Evolutionary conservation across 768 basidiomycete genomes (phyloP).

Genomic region (Filobasidium wieringae): DNA sequence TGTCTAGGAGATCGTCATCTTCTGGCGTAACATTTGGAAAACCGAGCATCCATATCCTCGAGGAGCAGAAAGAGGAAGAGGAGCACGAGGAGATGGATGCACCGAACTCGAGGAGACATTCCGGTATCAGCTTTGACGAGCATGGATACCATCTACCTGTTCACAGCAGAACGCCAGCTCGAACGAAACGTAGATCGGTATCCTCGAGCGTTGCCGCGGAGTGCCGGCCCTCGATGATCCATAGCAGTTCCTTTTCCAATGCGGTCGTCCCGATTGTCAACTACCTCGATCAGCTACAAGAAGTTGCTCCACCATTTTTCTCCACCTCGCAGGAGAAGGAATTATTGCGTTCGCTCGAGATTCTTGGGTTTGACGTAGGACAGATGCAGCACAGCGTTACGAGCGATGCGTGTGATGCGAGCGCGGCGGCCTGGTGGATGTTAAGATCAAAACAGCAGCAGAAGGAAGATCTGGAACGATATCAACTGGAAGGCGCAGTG

Average conservation of each 20-base stretch:
- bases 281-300: slow-evolving; percentile 37
- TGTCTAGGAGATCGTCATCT: neutral
- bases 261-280: slow-evolving; percentile 40
- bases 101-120: slow-evolving; percentile 14
- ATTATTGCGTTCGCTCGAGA: slow-evolving; percentile 60
- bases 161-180: slow-evolving; percentile 68
- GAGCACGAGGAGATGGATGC: slow-evolving; percentile 14
- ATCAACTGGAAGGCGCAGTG: slow-evolving; percentile 12
- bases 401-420: slow-evolving; percentile 80
- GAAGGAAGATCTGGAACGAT: slow-evolving; percentile 18
- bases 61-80: slow-evolving; percentile 30
- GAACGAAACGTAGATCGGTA: slow-evolving; percentile 90
- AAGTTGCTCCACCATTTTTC: slow-evolving; percentile 59
- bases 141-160: slow-evolving; percentile 45
- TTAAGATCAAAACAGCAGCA: slow-evolving; percentile 43
- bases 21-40: neutral
- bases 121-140: slow-evolving; percentile 20
- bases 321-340: slow-evolving; percentile 69
- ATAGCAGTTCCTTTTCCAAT: slow-evolving; percentile 46
- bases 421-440: slow-evolving; percentile 95
- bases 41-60: slow-evolving; percentile 18
- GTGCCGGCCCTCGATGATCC: slow-evolving; percentile 26
- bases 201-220: slow-evolving; percentile 57
- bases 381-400: slow-evolving; percentile 92
- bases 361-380: slow-evolving; percentile 78